Percentiles rank a stretch among this genome's conserved stretches.
These are phyloP conservation scores for Pyrus pyrifolia DNA, from an alignment of 306 rosid species.

Conservation along the genomic window DNA sequence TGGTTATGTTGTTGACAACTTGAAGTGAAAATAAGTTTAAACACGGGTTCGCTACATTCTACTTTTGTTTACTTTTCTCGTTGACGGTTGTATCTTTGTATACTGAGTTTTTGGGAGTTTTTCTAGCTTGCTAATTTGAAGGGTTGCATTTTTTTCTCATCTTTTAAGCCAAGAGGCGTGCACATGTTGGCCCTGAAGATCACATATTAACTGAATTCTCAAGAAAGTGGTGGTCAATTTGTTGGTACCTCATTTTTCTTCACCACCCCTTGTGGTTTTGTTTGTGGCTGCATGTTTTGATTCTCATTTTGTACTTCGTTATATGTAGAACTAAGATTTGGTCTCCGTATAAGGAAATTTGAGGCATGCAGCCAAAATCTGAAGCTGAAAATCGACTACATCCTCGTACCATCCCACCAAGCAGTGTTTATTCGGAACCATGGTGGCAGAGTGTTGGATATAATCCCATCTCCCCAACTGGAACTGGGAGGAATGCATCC, in stretches of 20 bases:
- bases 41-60: not conserved
- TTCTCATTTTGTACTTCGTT: not conserved
- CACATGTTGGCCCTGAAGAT: not conserved
- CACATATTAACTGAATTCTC: not conserved
- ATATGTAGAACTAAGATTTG: not conserved
- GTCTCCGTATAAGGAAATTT: conserved; percentile 25
- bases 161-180: not conserved
- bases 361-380: conserved; percentile 75
- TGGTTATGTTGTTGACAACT: not conserved
- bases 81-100: not conserved
- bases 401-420: conserved; percentile 44
- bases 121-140: not conserved
- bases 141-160: not conserved
- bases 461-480: conserved; percentile 41
- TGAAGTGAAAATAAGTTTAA: not conserved
- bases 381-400: conserved; percentile 45
- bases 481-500: conserved; percentile 47
- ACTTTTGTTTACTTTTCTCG: not conserved
- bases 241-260: not conserved
- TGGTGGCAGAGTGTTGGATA: conserved; percentile 81
- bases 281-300: not conserved
- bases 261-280: not conserved
- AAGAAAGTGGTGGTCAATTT: not conserved
- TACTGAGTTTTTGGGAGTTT: not conserved
- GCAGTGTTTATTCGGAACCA: conserved; percentile 57